Conservation (phyloP, 2,329 filamentous ascomycete genomes). For the Talaromyces verruculosus region DNA sequence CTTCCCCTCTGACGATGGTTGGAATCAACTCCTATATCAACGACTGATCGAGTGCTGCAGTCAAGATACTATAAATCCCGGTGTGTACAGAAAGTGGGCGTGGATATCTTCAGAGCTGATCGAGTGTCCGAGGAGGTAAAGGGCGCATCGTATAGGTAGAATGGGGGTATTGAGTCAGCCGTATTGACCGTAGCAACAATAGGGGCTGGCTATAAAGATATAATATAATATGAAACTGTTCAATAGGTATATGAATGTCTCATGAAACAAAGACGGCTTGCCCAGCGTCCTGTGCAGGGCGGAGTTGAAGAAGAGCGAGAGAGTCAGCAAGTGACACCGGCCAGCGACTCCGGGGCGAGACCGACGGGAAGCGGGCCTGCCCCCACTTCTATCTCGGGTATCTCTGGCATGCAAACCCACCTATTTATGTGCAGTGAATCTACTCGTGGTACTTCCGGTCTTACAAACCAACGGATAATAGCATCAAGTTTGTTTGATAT, state of each 20-base stretch:
- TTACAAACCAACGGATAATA: background rate
- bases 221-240: background rate
- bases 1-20: background rate
- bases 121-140: background rate
- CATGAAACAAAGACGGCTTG: background rate
- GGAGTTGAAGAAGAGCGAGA: background rate
- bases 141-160: slow-evolving; percentile 1
- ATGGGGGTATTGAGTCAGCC: background rate
- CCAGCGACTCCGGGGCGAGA: slow-evolving; percentile 9
- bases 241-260: background rate
- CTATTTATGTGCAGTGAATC: background rate
- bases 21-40: background rate
- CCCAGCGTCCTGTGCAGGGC: background rate
- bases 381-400: slow-evolving; percentile 7
- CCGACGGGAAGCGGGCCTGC: slow-evolving; percentile 3
- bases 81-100: background rate
- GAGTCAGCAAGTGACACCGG: background rate
- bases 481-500: background rate
- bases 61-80: background rate
- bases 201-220: background rate
- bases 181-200: background rate
- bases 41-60: background rate
- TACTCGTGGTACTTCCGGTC: background rate
- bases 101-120: slow-evolving; percentile 6
- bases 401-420: background rate